phyloP scores from a whole-genome alignment of 2,329 filamentous ascomycete species.

The Calonectria hawksworthii region DNA sequence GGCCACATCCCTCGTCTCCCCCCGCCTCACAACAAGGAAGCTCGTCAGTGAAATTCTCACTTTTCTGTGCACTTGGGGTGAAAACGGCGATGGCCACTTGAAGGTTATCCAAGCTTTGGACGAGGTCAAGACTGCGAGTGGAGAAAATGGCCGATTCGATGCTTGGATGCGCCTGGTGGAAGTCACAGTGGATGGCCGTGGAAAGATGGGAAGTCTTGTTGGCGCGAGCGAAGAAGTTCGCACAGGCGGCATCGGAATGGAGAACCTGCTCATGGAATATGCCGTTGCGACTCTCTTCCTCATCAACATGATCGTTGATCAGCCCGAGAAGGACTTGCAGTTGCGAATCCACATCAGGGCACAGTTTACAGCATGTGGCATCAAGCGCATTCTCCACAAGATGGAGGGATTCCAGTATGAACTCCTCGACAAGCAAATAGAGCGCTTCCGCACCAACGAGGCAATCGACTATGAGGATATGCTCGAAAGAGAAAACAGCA shows the following conservation, averaged over 20 bases:
- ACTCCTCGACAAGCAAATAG: slow-evolving; percentile 97
- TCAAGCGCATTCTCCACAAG: slow-evolving; percentile 93
- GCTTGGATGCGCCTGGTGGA: slow-evolving; percentile 99
- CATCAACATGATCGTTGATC: slow-evolving; percentile 96
- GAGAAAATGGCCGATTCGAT: slow-evolving; percentile 96
- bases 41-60: slow-evolving; percentile 96
- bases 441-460: slow-evolving; percentile 92
- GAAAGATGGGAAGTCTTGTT: slow-evolving; percentile 98
- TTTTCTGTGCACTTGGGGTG: slow-evolving; percentile 94
- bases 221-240: slow-evolving; percentile 96
- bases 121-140: slow-evolving; percentile 86
- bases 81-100: slow-evolving; percentile 85
- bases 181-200: slow-evolving; percentile 94
- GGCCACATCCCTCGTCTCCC: slow-evolving; percentile 87
- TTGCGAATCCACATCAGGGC: slow-evolving; percentile 94
- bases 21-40: slow-evolving; percentile 91
- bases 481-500: slow-evolving; percentile 90
- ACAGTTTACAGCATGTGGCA: slow-evolving; percentile 95
- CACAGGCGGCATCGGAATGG: slow-evolving; percentile 97
- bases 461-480: slow-evolving; percentile 99
- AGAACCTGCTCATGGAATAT: slow-evolving; percentile 99
- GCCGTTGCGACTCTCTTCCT: slow-evolving; percentile 94
- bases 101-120: slow-evolving; percentile 97
- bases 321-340: slow-evolving; percentile 89
- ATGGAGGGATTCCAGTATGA: slow-evolving; percentile 99